A percentile compares a stretch with the other conserved stretches of the same genome.
Evolutionary conservation across 495 filamentous ascomycete species (phyloP).

Genomic region (Xeromyces bisporus): DNA sequence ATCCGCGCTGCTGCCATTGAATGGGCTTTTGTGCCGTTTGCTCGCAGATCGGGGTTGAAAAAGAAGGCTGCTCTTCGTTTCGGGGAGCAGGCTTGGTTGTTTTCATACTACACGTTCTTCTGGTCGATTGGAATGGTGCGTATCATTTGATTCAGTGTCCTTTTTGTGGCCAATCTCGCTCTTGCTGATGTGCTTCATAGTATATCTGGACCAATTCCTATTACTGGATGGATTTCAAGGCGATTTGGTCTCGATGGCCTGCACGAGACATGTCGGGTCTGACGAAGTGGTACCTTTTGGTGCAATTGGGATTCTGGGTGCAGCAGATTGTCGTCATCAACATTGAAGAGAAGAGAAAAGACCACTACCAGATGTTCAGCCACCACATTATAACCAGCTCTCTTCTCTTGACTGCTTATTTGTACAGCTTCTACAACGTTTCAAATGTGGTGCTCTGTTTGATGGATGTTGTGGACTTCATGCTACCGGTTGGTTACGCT

Average conservation of each 20-base stretch:
- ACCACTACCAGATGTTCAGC: slow-evolving; percentile 87
- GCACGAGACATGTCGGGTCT: slow-evolving; percentile 49
- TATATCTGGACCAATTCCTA: slow-evolving; percentile 63
- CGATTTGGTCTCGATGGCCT: slow-evolving; percentile 77
- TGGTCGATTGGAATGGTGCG: slow-evolving; percentile 77
- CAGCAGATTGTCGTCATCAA: slow-evolving; percentile 91
- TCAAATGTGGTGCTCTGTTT: slow-evolving; percentile 77
- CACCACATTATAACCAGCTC: slow-evolving; percentile 83
- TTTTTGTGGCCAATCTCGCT: background rate
- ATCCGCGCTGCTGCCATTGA: slow-evolving; percentile 75
- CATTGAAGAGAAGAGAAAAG: slow-evolving; percentile 84
- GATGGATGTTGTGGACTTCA: slow-evolving; percentile 86
- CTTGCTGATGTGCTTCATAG: slow-evolving; percentile 22
- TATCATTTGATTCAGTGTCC: slow-evolving; percentile 6
- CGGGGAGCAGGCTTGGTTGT: slow-evolving; percentile 84
- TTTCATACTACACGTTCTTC: slow-evolving; percentile 61
- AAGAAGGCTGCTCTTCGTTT: slow-evolving; percentile 62
- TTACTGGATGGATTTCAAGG: slow-evolving; percentile 59
- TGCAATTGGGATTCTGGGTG: slow-evolving; percentile 81
- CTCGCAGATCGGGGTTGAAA: slow-evolving; percentile 47
- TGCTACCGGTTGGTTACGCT: slow-evolving; percentile 55
- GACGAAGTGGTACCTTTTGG: slow-evolving; percentile 83
- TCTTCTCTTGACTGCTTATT: slow-evolving; percentile 64
- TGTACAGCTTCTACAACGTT: slow-evolving; percentile 68
- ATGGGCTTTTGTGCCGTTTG: slow-evolving; percentile 65